Evolutionary conservation across 345 rosid species (phyloP), one percentile per base, ranked within the genome.

Genomic region (Litchi chinensis): DNA sequence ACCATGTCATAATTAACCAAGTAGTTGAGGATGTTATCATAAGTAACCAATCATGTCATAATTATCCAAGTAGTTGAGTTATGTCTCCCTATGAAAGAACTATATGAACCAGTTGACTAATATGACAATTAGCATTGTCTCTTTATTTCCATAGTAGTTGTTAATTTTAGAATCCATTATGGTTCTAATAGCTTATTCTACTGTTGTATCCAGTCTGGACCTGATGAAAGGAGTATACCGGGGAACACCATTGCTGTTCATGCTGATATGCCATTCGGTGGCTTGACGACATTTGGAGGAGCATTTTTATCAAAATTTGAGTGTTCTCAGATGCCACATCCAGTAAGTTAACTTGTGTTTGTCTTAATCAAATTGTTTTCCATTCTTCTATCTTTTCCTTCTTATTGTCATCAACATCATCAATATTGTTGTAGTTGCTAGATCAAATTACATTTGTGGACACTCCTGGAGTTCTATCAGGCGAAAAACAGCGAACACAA

Each of bases 281-380:
- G 98, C 41, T 79, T 96, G 74, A 89, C 97, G 70, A 90, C 89
- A 62, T 96, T 91, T 84, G 99, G 99, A 76, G 94, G 95, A 74
- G 90, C 99, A 43, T 94, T 96, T 82, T 80, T 88, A 77, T 96
- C 93, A 46, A 93, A 96, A 77, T 94, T 94, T 56, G 92, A 94
- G 79, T 96, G 99, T 67, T 91, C 99, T 65, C 98, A 94, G 80
- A 93, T 94, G 97, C 97, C 97, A 13, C 99, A 96, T 82, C 93
- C 95, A 2, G 97, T 94, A 73, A 91, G 93, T 73, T 19, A 62
- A 66, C 48, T 28, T 54, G 16, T 11, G 77, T 59, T 18, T 40
- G 52, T 13, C 39, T n/a, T 28, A 74, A 32, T 39, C 63, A 18
- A 19, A 28, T 71, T 46, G 57, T 26, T 52, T n/a, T n/a, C 54